Evolutionary conservation across 148 eudicot genomes (phyloP).

Genomic region (Polygonum maritimum): DNA sequence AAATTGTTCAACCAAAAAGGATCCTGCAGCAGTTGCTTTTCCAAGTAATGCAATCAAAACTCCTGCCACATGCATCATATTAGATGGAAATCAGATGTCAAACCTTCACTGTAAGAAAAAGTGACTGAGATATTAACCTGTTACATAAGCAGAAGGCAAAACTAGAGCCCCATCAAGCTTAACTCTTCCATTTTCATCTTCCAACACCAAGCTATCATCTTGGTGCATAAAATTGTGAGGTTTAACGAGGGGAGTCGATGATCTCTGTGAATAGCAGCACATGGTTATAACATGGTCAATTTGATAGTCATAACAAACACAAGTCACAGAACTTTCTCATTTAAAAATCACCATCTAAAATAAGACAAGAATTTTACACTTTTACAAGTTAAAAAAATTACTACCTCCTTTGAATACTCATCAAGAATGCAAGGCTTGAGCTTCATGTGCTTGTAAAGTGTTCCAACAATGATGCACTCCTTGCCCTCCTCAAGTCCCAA

Average conservation of each 20-base stretch:
- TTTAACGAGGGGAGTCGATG: constrained; percentile 57
- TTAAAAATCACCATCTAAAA: neutral
- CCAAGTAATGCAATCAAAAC: constrained; percentile 80
- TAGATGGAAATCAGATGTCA: neutral
- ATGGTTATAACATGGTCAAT: neutral
- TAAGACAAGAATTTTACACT: neutral
- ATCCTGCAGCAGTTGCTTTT: constrained; percentile 69
- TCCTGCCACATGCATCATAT: constrained; percentile 33
- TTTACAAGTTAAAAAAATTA: neutral
- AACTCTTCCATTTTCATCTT: constrained; percentile 97
- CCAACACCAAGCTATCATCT: constrained; percentile 76
- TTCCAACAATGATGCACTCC: constrained; percentile 84
- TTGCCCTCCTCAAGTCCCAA: constrained; percentile 76
- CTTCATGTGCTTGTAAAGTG: constrained; percentile 93
- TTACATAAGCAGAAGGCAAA: constrained; percentile 69
- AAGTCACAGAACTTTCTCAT: neutral
- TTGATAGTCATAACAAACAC: neutral
- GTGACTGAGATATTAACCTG: constrained; percentile 45
- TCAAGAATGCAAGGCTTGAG: constrained; percentile 87
- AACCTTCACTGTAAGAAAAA: neutral
- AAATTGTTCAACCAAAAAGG: constrained; percentile 70
- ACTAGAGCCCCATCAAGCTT: constrained; percentile 58
- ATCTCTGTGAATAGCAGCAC: constrained; percentile 39
- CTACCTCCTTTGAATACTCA: constrained; percentile 93
- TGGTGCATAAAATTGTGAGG: constrained; percentile 79